Evolutionary conservation across 176 grass and related monocot species (phyloP).

Genomic region (Oryza officinalis): DNA sequence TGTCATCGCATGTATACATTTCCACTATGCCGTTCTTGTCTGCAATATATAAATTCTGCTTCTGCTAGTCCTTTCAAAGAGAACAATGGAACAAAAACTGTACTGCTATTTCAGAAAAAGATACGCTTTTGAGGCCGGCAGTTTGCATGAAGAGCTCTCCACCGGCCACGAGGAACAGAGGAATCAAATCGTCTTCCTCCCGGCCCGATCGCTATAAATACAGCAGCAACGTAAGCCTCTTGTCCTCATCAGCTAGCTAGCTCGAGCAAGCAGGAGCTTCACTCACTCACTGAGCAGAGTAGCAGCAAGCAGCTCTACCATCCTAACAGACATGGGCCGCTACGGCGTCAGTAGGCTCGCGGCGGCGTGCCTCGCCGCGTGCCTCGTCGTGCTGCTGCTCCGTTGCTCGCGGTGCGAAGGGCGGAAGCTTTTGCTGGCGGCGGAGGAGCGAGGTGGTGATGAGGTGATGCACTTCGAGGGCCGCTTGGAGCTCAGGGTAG

Average conservation of each 20-base stretch:
- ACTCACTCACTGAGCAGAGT: not conserved
- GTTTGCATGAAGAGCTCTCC: not conserved
- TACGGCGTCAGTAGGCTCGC: not conserved
- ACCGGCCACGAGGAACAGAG: not conserved
- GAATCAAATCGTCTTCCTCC: slow-evolving; percentile 21
- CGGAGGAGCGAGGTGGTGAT: not conserved
- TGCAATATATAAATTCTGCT: not conserved
- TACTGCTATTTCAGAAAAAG: not conserved
- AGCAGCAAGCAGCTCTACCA: not conserved
- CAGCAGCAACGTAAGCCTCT: not conserved
- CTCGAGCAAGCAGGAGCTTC: not conserved
- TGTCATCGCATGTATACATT: not conserved
- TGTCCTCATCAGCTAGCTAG: not conserved
- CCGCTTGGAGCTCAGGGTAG: slow-evolving; percentile 20
- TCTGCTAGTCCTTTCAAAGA: not conserved
- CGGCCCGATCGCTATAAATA: slow-evolving; percentile 34
- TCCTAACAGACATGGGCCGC: slow-evolving; percentile 19
- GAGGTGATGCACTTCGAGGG: slow-evolving; percentile 42
- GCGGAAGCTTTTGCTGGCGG: slow-evolving; percentile 22
- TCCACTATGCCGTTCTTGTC: not conserved
- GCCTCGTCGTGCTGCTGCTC: slow-evolving; percentile 34
- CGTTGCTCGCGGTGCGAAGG: slow-evolving; percentile 23
- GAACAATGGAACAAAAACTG: not conserved
- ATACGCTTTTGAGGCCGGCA: not conserved
- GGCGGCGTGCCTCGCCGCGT: slow-evolving; percentile 10